These are phyloP conservation scores for Gymnopilus junonius DNA, from an alignment of 768 basidiomycete genomes.

Conservation along the genomic window DNA sequence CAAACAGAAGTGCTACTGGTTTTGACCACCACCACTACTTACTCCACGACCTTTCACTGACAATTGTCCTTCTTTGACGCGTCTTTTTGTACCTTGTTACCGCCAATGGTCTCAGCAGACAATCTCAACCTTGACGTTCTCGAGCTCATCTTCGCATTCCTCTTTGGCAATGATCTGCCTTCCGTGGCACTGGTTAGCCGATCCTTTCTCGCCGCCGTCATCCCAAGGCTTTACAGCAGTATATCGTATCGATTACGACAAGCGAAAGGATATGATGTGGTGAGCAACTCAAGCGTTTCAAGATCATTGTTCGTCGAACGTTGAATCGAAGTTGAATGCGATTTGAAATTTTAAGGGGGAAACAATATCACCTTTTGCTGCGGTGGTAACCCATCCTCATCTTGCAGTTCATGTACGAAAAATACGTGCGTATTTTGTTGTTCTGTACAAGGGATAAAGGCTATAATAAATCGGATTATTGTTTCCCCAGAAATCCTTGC, in stretches of 20 bases:
- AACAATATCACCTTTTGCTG: slow-evolving; percentile 64
- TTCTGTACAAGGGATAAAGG: background rate
- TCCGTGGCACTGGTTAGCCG: slow-evolving; percentile 66
- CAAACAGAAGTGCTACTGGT: too few relatives aligned
- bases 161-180: slow-evolving; percentile 61
- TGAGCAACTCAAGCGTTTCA: slow-evolving; percentile 31
- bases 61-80: background rate
- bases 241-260: slow-evolving; percentile 60
- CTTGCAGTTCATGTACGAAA: slow-evolving; percentile 62
- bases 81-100: slow-evolving; percentile 17
- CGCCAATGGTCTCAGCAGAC: slow-evolving; percentile 64
- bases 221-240: slow-evolving; percentile 63
- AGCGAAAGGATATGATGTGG: slow-evolving; percentile 59
- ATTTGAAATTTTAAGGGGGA: slow-evolving; percentile 23
- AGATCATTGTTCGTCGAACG: background rate
- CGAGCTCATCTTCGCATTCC: slow-evolving; percentile 62
- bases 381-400: slow-evolving; percentile 53
- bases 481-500: slow-evolving; percentile 49
- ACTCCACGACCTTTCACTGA: background rate
- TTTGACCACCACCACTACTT: background rate
- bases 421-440: slow-evolving; percentile 46
- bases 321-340: background rate
- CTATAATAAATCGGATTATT: background rate
- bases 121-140: slow-evolving; percentile 76
- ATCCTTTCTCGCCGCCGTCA: slow-evolving; percentile 65